These are phyloP conservation scores for Globisporangium splendens DNA, from an alignment of 352 stramenopile genomes.

Conservation along the genomic window DNA sequence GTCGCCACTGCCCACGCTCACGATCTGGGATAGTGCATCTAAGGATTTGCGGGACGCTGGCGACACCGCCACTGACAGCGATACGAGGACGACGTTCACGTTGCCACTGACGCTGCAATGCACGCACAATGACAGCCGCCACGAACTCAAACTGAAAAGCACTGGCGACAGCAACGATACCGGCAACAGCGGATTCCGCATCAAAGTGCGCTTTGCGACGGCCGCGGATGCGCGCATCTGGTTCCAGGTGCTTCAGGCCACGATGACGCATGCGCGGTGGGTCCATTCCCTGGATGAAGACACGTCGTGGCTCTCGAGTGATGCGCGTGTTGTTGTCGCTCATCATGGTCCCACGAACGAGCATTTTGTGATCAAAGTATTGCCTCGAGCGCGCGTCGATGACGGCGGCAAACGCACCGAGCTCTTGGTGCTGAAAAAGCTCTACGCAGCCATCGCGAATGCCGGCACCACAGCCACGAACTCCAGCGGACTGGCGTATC, in stretches of 20 bases:
- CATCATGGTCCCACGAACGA: slow-evolving; percentile 13
- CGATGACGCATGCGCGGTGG: slow-evolving; percentile 38
- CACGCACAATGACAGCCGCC: slow-evolving; percentile 13
- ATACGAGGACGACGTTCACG: slow-evolving; percentile 18
- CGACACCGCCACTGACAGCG: neutral
- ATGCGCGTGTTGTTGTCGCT: slow-evolving; percentile 16
- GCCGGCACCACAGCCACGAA: neutral
- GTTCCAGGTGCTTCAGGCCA: slow-evolving; percentile 31
- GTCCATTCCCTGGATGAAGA: slow-evolving; percentile 21
- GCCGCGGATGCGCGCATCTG: slow-evolving; percentile 50
- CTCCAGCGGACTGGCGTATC: slow-evolving; percentile 17
- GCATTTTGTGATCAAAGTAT: slow-evolving; percentile 45
- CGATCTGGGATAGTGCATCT: slow-evolving; percentile 15
- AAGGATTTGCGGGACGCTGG: no score
- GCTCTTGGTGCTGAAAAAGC: slow-evolving; percentile 35
- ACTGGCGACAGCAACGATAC: neutral
- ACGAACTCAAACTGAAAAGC: slow-evolving; percentile 38
- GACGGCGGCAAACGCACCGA: slow-evolving; percentile 26
- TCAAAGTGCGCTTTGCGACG: slow-evolving; percentile 49
- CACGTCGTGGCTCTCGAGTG: slow-evolving; percentile 14
- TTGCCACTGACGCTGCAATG: slow-evolving; percentile 29
- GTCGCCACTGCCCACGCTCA: slow-evolving; percentile 18
- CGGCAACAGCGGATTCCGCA: slow-evolving; percentile 14
- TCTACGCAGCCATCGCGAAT: slow-evolving; percentile 14
- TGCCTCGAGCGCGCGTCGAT: slow-evolving; percentile 17